A percentile compares a stretch with the other conserved stretches of the same genome.
phyloP scores from a whole-genome alignment of 2,329 filamentous ascomycete species.

The Fusarium heterosporum region DNA sequence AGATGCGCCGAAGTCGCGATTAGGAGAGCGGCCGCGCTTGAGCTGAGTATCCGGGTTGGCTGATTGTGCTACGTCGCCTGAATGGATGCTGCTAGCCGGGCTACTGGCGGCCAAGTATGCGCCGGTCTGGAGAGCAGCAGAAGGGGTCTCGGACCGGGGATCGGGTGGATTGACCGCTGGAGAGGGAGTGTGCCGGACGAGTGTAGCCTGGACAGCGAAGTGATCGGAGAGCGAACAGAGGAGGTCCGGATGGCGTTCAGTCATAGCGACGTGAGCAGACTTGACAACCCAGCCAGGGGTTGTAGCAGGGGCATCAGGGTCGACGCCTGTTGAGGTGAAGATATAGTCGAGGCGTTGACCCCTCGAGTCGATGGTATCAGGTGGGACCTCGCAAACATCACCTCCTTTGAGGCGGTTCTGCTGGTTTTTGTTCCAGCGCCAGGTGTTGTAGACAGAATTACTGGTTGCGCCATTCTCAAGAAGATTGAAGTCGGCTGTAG shows the following conservation, averaged over 20 bases:
- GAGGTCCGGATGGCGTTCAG: constrained; percentile 81
- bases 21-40: constrained; percentile 38
- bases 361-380: constrained; percentile 73
- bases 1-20: constrained; percentile 33
- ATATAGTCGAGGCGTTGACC: constrained; percentile 97
- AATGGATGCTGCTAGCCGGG: constrained; percentile 42
- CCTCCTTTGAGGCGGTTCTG: constrained; percentile 74
- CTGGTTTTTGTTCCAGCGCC: constrained; percentile 84
- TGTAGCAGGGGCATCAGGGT: constrained; percentile 48
- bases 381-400: constrained; percentile 68
- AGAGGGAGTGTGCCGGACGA: constrained; percentile 62
- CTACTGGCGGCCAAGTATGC: constrained; percentile 44
- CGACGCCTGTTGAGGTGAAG: constrained; percentile 74
- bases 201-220: constrained; percentile 87
- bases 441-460: constrained; percentile 88
- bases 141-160: constrained; percentile 35
- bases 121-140: constrained; percentile 44
- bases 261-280: constrained; percentile 80
- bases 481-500: constrained; percentile 83
- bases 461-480: constrained; percentile 86
- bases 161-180: constrained; percentile 28
- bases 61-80: constrained; percentile 35
- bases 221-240: constrained; percentile 93
- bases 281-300: constrained; percentile 74
- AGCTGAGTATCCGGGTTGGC: constrained; percentile 51